phyloP scores from a whole-genome alignment of 768 basidiomycete genomes.

The Mycena amicta region DNA sequence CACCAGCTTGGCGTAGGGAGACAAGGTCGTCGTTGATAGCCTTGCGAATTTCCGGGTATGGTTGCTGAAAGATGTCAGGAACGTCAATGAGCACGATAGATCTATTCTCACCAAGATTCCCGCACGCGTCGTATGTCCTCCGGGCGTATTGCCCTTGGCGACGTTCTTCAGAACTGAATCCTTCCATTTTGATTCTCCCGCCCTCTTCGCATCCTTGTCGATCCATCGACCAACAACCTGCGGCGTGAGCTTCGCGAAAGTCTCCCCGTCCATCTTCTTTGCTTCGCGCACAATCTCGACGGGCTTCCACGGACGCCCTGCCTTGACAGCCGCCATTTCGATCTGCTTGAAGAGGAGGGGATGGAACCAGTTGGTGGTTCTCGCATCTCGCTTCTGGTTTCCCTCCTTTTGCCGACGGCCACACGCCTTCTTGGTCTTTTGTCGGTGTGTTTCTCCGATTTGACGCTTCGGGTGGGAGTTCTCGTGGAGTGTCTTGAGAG shows the following conservation, averaged over 20 bases:
- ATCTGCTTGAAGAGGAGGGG: background rate
- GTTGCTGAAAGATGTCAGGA: background rate
- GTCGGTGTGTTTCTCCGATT: background rate
- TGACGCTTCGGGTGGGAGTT: background rate
- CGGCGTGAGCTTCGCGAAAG: background rate
- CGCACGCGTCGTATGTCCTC: background rate
- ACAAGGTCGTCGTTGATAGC: conserved; percentile 17
- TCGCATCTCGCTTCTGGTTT: background rate
- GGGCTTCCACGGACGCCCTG: background rate
- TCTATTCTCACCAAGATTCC: background rate
- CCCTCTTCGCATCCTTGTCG: background rate
- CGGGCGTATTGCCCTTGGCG: background rate
- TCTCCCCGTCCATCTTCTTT: background rate
- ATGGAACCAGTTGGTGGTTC: background rate
- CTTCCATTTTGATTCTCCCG: background rate
- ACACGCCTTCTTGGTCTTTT: background rate
- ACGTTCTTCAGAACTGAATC: background rate
- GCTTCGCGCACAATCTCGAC: background rate
- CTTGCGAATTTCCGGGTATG: conserved; percentile 11
- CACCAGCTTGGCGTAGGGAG: conserved; percentile 19
- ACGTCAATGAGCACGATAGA: background rate
- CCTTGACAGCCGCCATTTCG: background rate
- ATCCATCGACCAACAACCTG: conserved; percentile 1
- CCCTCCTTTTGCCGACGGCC: background rate
- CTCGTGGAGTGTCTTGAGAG: background rate